phyloP scores from a whole-genome alignment of 2,329 filamentous ascomycete species.

The Fusarium proliferatum region DNA sequence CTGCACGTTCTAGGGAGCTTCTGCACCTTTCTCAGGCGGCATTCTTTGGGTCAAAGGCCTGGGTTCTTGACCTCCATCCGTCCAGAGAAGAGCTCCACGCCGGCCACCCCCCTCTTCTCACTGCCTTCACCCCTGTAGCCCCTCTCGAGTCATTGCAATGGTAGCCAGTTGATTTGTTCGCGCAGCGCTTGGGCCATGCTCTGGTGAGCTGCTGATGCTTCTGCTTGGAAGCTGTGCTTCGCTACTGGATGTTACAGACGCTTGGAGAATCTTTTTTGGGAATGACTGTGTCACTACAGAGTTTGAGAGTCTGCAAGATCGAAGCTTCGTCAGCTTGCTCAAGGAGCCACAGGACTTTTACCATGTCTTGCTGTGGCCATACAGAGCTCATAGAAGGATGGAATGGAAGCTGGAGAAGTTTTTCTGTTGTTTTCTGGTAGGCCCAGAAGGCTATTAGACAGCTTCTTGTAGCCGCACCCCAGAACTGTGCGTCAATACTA shows the following conservation, averaged over 20 bases:
- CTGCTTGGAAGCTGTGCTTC: conserved; percentile 29
- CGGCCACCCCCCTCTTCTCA: conserved; percentile 37
- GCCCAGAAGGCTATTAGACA: conserved; percentile 42
- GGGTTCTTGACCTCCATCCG: conserved; percentile 36
- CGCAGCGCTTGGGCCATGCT: conserved; percentile 41
- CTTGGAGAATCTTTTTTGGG: conserved; percentile 6
- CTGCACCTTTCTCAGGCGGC: conserved; percentile 39
- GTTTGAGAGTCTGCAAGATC: conserved; percentile 31
- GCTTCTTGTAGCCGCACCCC: conserved; percentile 42
- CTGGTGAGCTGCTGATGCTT: conserved; percentile 39
- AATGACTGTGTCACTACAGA: conserved; percentile 2
- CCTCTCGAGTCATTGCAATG: conserved; percentile 48
- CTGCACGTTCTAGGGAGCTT: conserved; percentile 41
- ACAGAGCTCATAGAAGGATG: conserved; percentile 28
- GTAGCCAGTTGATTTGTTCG: conserved; percentile 47
- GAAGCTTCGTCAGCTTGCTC: conserved; percentile 34
- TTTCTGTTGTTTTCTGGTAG: conserved; percentile 34
- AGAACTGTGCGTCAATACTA: conserved; percentile 38
- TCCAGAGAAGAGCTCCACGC: conserved; percentile 34
- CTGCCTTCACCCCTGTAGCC: conserved; percentile 40
- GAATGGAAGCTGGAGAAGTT: conserved; percentile 23
- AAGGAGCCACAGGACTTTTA: conserved; percentile 16
- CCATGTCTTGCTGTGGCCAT: conserved; percentile 14
- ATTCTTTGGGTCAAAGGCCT: conserved; percentile 21
- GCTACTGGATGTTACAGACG: conserved; percentile 19